These are phyloP conservation scores for Venturia asperata DNA, from an alignment of 2,329 filamentous ascomycete species.

Conservation along the genomic window DNA sequence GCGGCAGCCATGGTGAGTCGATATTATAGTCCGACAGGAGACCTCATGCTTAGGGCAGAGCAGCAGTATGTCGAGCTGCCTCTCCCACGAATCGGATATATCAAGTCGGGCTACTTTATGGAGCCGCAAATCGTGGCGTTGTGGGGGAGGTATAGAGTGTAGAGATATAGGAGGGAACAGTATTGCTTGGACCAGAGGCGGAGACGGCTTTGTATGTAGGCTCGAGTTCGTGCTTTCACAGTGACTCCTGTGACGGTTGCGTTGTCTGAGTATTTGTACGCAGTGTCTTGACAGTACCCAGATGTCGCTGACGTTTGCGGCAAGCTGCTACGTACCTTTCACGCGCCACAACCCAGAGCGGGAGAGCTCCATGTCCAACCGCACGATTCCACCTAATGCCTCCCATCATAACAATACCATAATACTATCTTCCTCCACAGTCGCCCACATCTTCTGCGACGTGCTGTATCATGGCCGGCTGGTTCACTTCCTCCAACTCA, in stretches of 20 bases:
- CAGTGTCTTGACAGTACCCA: not conserved
- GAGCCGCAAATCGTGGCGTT: slow-evolving; percentile 10
- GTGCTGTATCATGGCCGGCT: slow-evolving; percentile 67
- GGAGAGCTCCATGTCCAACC: not conserved
- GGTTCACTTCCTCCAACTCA: slow-evolving; percentile 85
- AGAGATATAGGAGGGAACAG: not conserved
- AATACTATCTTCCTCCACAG: not conserved
- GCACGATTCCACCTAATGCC: not conserved
- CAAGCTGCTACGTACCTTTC: too few relatives aligned
- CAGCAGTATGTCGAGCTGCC: slow-evolving; percentile 5
- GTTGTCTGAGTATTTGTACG: slow-evolving; percentile 7
- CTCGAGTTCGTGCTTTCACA: not conserved
- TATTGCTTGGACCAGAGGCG: not conserved
- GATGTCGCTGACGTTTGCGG: slow-evolving; percentile 4
- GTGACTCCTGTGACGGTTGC: not conserved
- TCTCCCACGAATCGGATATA: slow-evolving; percentile 6
- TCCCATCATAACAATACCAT: not conserved
- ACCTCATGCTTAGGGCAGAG: slow-evolving; percentile 1
- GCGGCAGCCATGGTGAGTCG: slow-evolving; percentile 17
- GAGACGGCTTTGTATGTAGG: not conserved
- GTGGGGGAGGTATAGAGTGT: not conserved
- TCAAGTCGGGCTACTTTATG: slow-evolving; percentile 1
- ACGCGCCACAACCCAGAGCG: not conserved
- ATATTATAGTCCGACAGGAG: not conserved
- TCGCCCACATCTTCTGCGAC: not conserved